These are phyloP conservation scores for Erythrophleum fordii DNA, from an alignment of 306 rosid species.

Conservation along the genomic window DNA sequence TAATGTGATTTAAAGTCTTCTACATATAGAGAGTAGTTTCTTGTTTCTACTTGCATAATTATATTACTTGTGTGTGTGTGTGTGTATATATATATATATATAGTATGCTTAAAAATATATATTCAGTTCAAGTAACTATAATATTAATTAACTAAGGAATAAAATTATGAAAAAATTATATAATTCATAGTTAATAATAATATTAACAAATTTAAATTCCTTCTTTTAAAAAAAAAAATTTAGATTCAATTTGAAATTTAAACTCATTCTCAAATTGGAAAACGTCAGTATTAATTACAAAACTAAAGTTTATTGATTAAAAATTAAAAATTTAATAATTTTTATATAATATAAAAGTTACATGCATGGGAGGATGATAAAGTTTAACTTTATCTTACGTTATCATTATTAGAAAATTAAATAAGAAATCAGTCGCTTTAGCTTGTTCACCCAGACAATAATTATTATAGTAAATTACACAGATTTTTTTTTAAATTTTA, in stretches of 20 bases:
- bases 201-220: background rate
- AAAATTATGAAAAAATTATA: background rate
- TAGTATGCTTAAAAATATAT: too few species aligned
- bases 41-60: background rate
- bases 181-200: background rate
- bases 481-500: too few species aligned
- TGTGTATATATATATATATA: too few species aligned
- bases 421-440: too few species aligned
- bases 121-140: background rate
- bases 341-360: background rate
- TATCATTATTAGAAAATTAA: too few species aligned
- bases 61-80: background rate
- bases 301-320: too few species aligned
- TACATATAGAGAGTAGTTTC: constrained; percentile 2
- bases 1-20: constrained; percentile 17
- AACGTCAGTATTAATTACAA: too few species aligned
- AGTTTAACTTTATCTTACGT: too few species aligned
- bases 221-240: background rate
- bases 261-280: too few species aligned
- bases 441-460: background rate
- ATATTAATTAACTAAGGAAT: background rate
- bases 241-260: background rate
- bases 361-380: background rate
- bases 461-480: too few species aligned
- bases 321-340: background rate